Evolutionary conservation across 83 land plant genomes (phyloP).

Genomic region (Isoetes engelmannii): DNA sequence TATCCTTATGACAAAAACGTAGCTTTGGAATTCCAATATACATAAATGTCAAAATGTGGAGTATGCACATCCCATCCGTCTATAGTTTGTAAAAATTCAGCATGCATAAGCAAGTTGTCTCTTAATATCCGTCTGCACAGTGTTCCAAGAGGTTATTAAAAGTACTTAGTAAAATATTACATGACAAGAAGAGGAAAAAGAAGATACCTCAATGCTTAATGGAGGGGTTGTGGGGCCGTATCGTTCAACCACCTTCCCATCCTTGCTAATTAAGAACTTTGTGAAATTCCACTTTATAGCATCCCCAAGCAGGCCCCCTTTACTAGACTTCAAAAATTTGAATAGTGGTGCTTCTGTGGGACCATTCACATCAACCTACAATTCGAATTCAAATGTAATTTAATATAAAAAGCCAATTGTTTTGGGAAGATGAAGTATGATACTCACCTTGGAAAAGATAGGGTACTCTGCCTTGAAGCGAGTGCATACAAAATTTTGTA

Average conservation of each 20-base stretch:
- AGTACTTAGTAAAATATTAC: too few relatives aligned
- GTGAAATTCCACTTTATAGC: constrained; percentile 86
- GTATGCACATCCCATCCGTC: too few relatives aligned
- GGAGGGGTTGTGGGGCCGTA: constrained; percentile 94
- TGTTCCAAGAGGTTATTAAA: too few relatives aligned
- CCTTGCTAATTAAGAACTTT: constrained; percentile 78
- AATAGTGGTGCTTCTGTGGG: constrained; percentile 63
- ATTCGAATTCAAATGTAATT: constrained; percentile 3
- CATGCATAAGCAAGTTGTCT: too few relatives aligned
- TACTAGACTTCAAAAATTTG: constrained; percentile 68
- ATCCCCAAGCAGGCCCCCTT: constrained; percentile 62
- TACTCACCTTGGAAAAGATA: constrained; percentile 59
- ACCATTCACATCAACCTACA: constrained; percentile 86
- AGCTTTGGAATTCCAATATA: too few relatives aligned
- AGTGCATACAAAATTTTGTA: constrained; percentile 64
- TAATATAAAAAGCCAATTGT: not conserved
- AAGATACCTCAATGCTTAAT: constrained; percentile 59
- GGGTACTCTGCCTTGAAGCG: constrained; percentile 82
- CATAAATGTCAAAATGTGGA: too few relatives aligned
- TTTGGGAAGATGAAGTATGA: not conserved
- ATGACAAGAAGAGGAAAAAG: not conserved
- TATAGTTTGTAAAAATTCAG: too few relatives aligned
- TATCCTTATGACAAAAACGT: too few relatives aligned
- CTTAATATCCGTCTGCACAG: too few relatives aligned
- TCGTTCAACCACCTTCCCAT: constrained; percentile 75